A percentile compares a stretch with the other conserved stretches of the same genome.
phyloP scores from a whole-genome alignment of 768 basidiomycete genomes.

The Lentinula raphanica region DNA sequence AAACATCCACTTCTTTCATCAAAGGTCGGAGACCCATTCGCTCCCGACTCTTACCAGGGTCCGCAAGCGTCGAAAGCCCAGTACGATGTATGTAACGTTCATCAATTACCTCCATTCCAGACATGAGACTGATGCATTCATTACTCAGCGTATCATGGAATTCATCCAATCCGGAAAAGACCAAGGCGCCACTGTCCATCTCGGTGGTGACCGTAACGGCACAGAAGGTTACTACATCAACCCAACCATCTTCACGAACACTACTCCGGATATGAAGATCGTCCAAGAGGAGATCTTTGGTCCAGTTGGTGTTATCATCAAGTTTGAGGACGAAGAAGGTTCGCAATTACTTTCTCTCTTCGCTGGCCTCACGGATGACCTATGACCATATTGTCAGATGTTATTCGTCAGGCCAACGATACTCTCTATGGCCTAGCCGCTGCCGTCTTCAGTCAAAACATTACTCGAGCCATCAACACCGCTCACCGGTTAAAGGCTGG shows the following conservation, averaged over 20 bases:
- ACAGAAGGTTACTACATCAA: conserved; percentile 57
- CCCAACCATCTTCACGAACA: conserved; percentile 66
- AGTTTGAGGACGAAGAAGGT: conserved; percentile 55
- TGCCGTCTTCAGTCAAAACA: conserved; percentile 77
- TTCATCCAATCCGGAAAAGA: conserved; percentile 70
- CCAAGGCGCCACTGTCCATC: conserved; percentile 57
- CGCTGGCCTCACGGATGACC: neutral
- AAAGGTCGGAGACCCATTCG: conserved; percentile 72
- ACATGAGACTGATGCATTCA: neutral
- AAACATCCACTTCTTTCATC: too few species aligned
- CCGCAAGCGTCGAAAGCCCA: conserved; percentile 76
- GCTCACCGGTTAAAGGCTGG: conserved; percentile 79
- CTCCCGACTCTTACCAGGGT: conserved; percentile 55
- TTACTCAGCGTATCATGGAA: conserved; percentile 52
- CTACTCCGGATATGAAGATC: conserved; percentile 60
- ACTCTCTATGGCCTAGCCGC: conserved; percentile 84
- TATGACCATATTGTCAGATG: conserved; percentile 45
- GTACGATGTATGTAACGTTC: conserved; percentile 53
- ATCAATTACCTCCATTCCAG: neutral
- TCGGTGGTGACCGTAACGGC: conserved; percentile 56
- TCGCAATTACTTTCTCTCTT: neutral
- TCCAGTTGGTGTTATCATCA: conserved; percentile 64
- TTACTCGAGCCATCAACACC: conserved; percentile 67
- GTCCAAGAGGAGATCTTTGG: conserved; percentile 70
- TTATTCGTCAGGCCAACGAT: conserved; percentile 76